Base-by-base conservation (phyloP, 176 grass and related monocot species). In the Oryza glaberrima region DNA sequence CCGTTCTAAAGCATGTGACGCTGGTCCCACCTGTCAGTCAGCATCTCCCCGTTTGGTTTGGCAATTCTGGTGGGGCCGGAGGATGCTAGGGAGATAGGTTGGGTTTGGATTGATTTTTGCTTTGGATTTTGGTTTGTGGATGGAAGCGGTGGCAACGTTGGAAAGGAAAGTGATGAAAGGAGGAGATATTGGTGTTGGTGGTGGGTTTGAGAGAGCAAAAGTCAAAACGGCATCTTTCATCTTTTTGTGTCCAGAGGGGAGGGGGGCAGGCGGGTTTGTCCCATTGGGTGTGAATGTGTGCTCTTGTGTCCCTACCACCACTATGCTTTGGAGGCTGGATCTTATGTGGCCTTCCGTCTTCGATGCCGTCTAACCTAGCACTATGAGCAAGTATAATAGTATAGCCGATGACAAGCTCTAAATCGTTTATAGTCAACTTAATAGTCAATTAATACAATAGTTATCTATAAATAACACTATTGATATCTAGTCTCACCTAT, bases 181-280 rank as follows among this genome's bases (percentile, higher is more conserved):
- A 11, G 22, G 12, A 17, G 34, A 34, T 34, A 41, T 10, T 44
- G 43, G 7, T 41, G 1, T 41, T 41, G 40, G 43, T 46, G 8
- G 32, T 48, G 14, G 65, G 65, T 4, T 11, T 12, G 23, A 43
- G 47, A 25, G 30, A 17, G 7, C 43, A 7, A 12, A 81, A 81
- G 78, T 81, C 78, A 81, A 81, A 81, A 38, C 65, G 20, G 47
- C 66, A 56, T 70, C 66, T 54, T 81, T 64, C 46, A 76, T 76
- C 16, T 20, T 49, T 49, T 81, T 41, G 32, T 5, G 30, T 51
- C 20, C 5, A 12, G 13, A 49, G 12, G 47, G 47, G 13, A 2
- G 78, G 49, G 78, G 44, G 19, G 43, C 26, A 36, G 65, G 25
- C 36, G 44, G 17, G 22, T 54, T 70, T 70, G 47, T 25, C 20